Base-by-base conservation (phyloP, 306 rosid species). In the Corylus heterophylla region DNA sequence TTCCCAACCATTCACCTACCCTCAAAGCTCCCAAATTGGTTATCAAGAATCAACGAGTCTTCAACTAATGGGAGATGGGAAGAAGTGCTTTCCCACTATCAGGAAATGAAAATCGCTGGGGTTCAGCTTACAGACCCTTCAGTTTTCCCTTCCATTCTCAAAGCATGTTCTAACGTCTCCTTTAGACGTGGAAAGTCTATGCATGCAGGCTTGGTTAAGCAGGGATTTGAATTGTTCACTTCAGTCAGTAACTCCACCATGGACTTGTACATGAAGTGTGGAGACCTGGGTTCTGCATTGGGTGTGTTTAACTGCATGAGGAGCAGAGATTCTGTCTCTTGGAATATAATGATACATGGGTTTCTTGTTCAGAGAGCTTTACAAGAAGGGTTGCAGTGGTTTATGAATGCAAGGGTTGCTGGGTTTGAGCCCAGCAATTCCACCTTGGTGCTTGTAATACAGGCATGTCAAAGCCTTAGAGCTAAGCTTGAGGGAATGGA, bases 301-400 rank as follows among this genome's bases (percentile, higher is more conserved):
- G n/a, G n/a, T 42, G 79, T 82, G 71, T 88, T 85, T 13, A 55
- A 73, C 31, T 59, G 76, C 69, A 63, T 73, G 81, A 74, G 16
- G 12, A 49, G 25, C 67, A 81, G 73, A 67, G 89, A 88, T 63
- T 79, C 83, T 13, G 79, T 88, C 44, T 83, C 89, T 77, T 85
- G 89, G 91, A 88, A 88, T 67, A 81, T 85, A 54, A 74, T 85
- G 78, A 80, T 81, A 17, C 59, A 55, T 81, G 89, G 86, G 45
- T 47, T 59, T 66, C 86, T 88, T 74, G 81, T 59, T 51, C 69
- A 70, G 64, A 86, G 87, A 25, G 54, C 45, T 69, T 63, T 62
- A 27, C 39, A 18, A 51, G 78, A 71, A 54, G 91, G 91, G 51
- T 56, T 83, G 29, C 63, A 31, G 75, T 81, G 89, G 87, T 88